A percentile compares a stretch with the other conserved stretches of the same genome.
phyloP scores from a whole-genome alignment of 2,329 filamentous ascomycete genomes.

The Colletotrichum viniferum region DNA sequence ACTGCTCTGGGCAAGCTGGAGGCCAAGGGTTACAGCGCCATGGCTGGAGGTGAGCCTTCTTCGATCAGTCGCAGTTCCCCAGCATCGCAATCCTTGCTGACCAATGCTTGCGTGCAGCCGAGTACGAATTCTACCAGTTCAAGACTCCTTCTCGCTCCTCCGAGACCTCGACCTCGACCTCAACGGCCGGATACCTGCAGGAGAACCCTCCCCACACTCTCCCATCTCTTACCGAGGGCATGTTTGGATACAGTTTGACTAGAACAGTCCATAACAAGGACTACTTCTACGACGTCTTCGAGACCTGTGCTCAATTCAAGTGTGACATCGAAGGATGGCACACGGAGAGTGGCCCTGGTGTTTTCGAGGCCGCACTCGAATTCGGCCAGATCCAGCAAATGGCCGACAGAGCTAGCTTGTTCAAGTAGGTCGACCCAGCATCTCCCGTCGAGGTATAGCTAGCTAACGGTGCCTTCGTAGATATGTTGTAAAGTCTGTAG shows the following conservation, averaged over 20 bases:
- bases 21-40: conserved; percentile 74
- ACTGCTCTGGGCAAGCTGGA: conserved; percentile 70
- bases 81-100: not conserved
- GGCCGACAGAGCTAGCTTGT: conserved; percentile 89
- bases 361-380: conserved; percentile 93
- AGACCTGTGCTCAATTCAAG: conserved; percentile 76
- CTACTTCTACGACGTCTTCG: conserved; percentile 88
- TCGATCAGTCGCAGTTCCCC: not conserved
- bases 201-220: conserved; percentile 76
- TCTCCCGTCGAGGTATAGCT: not conserved
- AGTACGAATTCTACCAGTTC: conserved; percentile 97
- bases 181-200: conserved; percentile 75
- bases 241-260: conserved; percentile 94
- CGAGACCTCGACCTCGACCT: conserved; percentile 63
- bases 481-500: conserved; percentile 88
- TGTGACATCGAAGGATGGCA: conserved; percentile 94
- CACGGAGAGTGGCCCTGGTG: conserved; percentile 90
- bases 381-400: conserved; percentile 87
- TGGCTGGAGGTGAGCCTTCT: conserved; percentile 78
- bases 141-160: conserved; percentile 63
- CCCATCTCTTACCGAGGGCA: conserved; percentile 84
- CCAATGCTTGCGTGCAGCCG: conserved; percentile 60
- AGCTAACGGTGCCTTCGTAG: conserved; percentile 35
- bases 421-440: conserved; percentile 67
- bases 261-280: conserved; percentile 88